phyloP scores from a whole-genome alignment of 2,329 filamentous ascomycete species.

The Exophiala dermatitidis region DNA sequence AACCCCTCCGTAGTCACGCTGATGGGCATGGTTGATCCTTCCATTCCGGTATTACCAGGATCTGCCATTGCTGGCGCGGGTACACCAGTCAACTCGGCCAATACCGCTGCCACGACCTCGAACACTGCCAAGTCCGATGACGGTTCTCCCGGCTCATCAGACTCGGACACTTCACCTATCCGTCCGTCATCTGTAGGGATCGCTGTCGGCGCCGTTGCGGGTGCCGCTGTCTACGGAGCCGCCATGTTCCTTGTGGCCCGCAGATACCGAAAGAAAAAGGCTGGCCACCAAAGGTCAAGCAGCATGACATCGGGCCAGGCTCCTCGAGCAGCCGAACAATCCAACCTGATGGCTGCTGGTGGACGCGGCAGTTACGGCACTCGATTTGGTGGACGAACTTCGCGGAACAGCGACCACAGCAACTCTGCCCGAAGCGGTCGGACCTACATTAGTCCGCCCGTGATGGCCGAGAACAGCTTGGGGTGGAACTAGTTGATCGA shows the following conservation, averaged over 20 bases:
- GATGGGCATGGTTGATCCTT: constrained; percentile 74
- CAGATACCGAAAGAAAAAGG: constrained; percentile 79
- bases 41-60: constrained; percentile 60
- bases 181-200: constrained; percentile 53
- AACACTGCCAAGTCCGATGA: constrained; percentile 33
- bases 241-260: constrained; percentile 92
- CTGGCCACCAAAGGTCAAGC: constrained; percentile 67
- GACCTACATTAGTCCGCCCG: constrained; percentile 75
- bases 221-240: constrained; percentile 80
- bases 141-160: constrained; percentile 45
- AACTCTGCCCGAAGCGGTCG: constrained; percentile 47
- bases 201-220: constrained; percentile 66
- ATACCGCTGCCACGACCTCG: constrained; percentile 31
- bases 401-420: constrained; percentile 61
- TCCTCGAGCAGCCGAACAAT: constrained; percentile 38
- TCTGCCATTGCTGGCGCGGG: constrained; percentile 37
- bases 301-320: constrained; percentile 56
- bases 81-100: constrained; percentile 32
- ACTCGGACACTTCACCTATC: constrained; percentile 36
- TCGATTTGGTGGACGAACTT: constrained; percentile 37
- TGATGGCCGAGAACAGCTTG: constrained; percentile 88
- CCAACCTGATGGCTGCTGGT: constrained; percentile 36
- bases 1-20: constrained; percentile 61
- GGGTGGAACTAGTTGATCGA: constrained; percentile 72
- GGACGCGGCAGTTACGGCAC: constrained; percentile 49